Evolutionary conservation across 208 protist genomes (phyloP).

Genomic region (Leishmania guyanensis): DNA sequence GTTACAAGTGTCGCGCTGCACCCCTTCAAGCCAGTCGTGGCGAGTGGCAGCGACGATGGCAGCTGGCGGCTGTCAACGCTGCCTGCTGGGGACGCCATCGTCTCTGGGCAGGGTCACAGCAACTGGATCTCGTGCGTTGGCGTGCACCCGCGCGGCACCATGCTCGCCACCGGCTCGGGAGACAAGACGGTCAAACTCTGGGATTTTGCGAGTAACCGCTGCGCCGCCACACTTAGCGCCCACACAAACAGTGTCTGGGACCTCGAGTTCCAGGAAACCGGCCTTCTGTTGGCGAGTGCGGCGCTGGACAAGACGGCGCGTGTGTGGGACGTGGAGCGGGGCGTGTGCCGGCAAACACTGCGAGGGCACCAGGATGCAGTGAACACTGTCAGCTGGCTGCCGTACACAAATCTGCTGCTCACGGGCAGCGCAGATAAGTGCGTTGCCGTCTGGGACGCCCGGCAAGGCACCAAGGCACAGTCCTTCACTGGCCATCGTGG

Average conservation of each 20-base stretch:
- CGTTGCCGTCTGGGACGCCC: constrained; percentile 96
- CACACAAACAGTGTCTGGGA: constrained; percentile 96
- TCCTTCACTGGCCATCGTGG: constrained; percentile 96
- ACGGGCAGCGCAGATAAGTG: constrained; percentile 97
- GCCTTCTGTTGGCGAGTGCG: constrained; percentile 90
- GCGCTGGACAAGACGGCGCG: constrained; percentile 95
- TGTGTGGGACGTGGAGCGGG: constrained; percentile 92
- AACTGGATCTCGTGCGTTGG: constrained; percentile 91
- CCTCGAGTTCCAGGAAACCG: constrained; percentile 94
- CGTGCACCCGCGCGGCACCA: constrained; percentile 93
- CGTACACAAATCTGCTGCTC: constrained; percentile 93
- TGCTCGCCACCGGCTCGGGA: constrained; percentile 94
- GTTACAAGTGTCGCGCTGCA: constrained; percentile 91
- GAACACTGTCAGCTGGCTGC: constrained; percentile 93
- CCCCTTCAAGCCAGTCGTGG: constrained; percentile 94
- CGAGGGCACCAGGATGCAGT: constrained; percentile 96
- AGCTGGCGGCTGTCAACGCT: constrained; percentile 96
- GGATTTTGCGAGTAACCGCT: constrained; percentile 93
- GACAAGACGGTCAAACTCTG: constrained; percentile 97
- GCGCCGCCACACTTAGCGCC: constrained; percentile 84
- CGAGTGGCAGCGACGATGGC: constrained; percentile 95
- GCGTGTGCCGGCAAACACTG: constrained; percentile 91
- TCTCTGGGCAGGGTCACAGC: constrained; percentile 94
- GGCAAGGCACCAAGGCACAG: constrained; percentile 92
- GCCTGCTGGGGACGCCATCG: constrained; percentile 93